phyloP scores from a whole-genome alignment of 768 basidiomycete genomes.

The Dioszegia aurantiaca region DNA sequence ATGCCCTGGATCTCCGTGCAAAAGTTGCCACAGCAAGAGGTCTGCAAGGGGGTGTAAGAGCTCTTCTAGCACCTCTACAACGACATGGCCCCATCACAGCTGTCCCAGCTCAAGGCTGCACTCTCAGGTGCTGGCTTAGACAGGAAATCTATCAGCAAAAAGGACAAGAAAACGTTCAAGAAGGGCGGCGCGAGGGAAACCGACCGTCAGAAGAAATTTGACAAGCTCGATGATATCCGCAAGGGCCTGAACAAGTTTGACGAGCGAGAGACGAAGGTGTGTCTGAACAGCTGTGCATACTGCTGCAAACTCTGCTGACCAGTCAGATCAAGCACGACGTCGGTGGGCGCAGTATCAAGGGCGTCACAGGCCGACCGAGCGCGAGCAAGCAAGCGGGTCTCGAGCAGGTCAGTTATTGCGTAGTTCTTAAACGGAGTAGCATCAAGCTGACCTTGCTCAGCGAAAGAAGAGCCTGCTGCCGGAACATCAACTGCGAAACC shows the following conservation, averaged over 20 bases:
- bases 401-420: constrained; percentile 65
- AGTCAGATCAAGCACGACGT: constrained; percentile 65
- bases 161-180: constrained; percentile 65
- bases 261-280: constrained; percentile 81
- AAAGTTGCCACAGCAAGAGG: constrained; percentile 4
- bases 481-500: constrained; percentile 76
- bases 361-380: constrained; percentile 75
- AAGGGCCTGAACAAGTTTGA: constrained; percentile 90
- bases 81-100: constrained; percentile 63
- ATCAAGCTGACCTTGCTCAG: constrained; percentile 54
- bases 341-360: constrained; percentile 80
- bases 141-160: constrained; percentile 57
- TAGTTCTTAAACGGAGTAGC: not conserved
- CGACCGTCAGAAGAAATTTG: constrained; percentile 64
- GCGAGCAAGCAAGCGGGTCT: constrained; percentile 85
- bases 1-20: not conserved
- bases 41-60: no score
- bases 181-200: constrained; percentile 66
- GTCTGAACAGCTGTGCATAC: constrained; percentile 17
- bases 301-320: constrained; percentile 7
- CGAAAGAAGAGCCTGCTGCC: constrained; percentile 82
- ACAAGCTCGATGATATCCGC: constrained; percentile 78
- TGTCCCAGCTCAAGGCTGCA: constrained; percentile 83
- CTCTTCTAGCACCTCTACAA: not conserved
- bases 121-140: constrained; percentile 75